Evolutionary conservation across 2,329 filamentous ascomycete genomes (phyloP), one percentile per base, ranked within the genome.

Genomic region (Arachnomyces sp.): DNA sequence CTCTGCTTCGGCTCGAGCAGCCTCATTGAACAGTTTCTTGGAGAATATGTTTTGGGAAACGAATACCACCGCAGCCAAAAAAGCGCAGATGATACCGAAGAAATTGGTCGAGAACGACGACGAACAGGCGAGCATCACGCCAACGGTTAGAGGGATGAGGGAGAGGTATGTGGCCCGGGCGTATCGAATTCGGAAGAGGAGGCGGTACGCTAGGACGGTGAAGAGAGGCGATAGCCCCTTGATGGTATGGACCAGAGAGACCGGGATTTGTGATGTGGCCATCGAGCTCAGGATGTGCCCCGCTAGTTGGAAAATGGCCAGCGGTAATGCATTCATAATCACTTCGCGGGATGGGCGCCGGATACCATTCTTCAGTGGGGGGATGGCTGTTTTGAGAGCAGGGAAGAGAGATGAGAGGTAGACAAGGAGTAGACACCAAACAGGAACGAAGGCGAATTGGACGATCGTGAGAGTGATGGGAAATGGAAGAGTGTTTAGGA

Each of bases 11-110:
- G 86, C 84, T 43, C 81, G 81, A 5, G 87, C 82, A 5, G 86
- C 87, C 58, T 95, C 89, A 61, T 95, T 98, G 71, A 98, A 98
- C 7, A 98, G 79, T 49, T 87, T 86, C 65, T 98, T 98, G 14
- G 90, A 96, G 50, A 95, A 94, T 42, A 98, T 98, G 58, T 98
- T 98, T 59, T 98, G 92, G 0, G 88, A 92, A 28, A 98, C 92
- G 57, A 98, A 98, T 49, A 96, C 83, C 41, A 96, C 70, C 6
- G 92, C 87, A n/a, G 87, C 89, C 28, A 86, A 70, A 29, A 98
- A 81, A 3, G 92, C 89, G 55, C 89, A 90, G 8, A 90, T 55
- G 13, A 98, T 83, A n/a, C 92, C 92, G 38, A 92, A 74, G 47
- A 95, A 76, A 57, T 98, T 89, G 20, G 85, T 90, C 15, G 79